Conservation (phyloP, 805 yeast genomes). For the Candida ortonii region DNA sequence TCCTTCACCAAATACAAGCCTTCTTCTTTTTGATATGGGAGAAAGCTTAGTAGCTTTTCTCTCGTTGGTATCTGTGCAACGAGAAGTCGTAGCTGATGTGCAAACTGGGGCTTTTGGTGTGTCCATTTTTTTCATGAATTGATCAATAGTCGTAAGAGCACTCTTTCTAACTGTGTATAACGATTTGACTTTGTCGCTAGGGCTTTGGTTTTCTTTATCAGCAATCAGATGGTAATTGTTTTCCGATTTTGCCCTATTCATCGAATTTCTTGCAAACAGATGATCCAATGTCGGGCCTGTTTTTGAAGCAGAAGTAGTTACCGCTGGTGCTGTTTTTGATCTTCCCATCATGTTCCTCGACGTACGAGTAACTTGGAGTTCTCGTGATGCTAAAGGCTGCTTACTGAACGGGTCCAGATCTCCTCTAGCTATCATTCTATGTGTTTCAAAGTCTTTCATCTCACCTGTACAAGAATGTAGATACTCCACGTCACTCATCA, state of each 20-base stretch:
- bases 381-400: conserved; percentile 45
- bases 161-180: conserved; percentile 9
- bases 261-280: too few species aligned
- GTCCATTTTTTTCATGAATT: conserved; percentile 16
- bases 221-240: too few species aligned
- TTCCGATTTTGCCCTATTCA: too few species aligned
- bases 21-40: conserved; percentile 28
- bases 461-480: conserved; percentile 44
- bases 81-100: too few species aligned
- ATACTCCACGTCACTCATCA: conserved; percentile 23
- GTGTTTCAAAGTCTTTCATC: conserved; percentile 44
- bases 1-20: conserved; percentile 19
- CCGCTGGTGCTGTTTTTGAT: too few species aligned
- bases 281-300: too few species aligned
- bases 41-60: too few species aligned
- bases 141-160: conserved; percentile 24
- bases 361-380: conserved; percentile 30
- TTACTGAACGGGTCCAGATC: conserved; percentile 63
- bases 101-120: conserved; percentile 1
- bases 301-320: too few species aligned
- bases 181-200: background rate
- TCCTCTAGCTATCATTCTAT: conserved; percentile 60
- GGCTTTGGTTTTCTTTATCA: too few species aligned
- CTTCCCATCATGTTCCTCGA: too few species aligned
- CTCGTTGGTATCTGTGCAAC: too few species aligned